These are phyloP conservation scores for Aegilops speltoides DNA, from an alignment of 176 grass and related monocot genomes.

Conservation along the genomic window DNA sequence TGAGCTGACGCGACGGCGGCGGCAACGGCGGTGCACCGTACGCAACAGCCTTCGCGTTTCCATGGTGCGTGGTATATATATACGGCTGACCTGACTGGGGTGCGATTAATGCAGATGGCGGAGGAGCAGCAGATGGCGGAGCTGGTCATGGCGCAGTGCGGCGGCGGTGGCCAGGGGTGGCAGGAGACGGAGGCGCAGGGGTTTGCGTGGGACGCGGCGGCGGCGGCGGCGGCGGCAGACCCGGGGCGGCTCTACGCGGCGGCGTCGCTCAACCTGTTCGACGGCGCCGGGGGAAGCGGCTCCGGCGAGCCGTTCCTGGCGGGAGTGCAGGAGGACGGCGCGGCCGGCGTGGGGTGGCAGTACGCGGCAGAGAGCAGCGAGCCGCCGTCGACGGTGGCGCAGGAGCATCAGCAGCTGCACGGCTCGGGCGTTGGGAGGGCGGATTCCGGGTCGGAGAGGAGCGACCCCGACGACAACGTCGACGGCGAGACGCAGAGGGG, in stretches of 20 bases:
- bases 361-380: constrained; percentile 29
- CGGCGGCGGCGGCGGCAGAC: constrained; percentile 24
- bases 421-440: constrained; percentile 2
- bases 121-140: constrained; percentile 82
- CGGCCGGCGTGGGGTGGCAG: constrained; percentile 31
- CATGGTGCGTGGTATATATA: not conserved
- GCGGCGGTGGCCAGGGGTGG: constrained; percentile 35
- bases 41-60: constrained; percentile 56
- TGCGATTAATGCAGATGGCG: constrained; percentile 42
- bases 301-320: constrained; percentile 34
- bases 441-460: constrained; percentile 78
- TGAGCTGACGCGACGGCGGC: constrained; percentile 31
- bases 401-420: constrained; percentile 27
- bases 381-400: constrained; percentile 21
- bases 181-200: constrained; percentile 27
- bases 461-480: constrained; percentile 71
- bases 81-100: not conserved
- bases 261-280: constrained; percentile 41
- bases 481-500: constrained; percentile 37
- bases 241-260: constrained; percentile 37
- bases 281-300: constrained; percentile 11
- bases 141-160: constrained; percentile 72
- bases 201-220: constrained; percentile 50
- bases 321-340: constrained; percentile 23
- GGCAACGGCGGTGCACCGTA: not conserved